Evolutionary conservation across 2,329 filamentous ascomycete genomes (phyloP).

Genomic region (Thermoascus crustaceus): DNA sequence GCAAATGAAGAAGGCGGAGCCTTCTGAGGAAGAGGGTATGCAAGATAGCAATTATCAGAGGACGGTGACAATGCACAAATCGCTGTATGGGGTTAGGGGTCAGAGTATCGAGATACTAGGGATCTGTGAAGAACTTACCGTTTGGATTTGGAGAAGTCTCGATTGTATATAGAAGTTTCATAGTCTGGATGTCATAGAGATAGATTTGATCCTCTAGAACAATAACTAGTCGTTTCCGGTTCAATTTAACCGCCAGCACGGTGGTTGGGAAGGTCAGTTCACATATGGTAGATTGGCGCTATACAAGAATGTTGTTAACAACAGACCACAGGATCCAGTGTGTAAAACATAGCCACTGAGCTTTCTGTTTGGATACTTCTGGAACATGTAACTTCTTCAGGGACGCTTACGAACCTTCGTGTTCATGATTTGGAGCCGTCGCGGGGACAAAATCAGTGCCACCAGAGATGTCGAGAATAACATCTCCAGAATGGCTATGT

Average conservation of each 20-base stretch:
- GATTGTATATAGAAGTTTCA: conserved; percentile 89
- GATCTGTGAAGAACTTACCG: conserved; percentile 35
- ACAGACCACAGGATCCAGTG: neutral
- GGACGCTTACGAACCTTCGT: conserved; percentile 62
- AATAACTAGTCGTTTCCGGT: conserved; percentile 87
- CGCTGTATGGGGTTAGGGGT: conserved; percentile 39
- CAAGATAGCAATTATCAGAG: conserved; percentile 91
- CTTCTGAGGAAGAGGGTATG: conserved; percentile 75
- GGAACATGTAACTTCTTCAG: neutral
- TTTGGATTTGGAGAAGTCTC: conserved; percentile 87
- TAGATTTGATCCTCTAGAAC: conserved; percentile 95
- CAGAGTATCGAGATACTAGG: too few relatives aligned
- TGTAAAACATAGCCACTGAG: neutral
- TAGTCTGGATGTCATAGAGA: conserved; percentile 97
- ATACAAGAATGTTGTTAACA: conserved; percentile 13
- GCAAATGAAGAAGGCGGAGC: conserved; percentile 44
- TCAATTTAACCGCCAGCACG: conserved; percentile 85
- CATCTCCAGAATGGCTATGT: conserved; percentile 96
- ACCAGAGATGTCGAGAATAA: conserved; percentile 96
- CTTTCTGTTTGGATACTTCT: conserved; percentile 1
- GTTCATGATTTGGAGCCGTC: conserved; percentile 91
- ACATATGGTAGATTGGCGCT: conserved; percentile 80
- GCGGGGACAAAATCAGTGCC: conserved; percentile 82
- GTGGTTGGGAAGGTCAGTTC: conserved; percentile 98
- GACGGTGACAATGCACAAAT: conserved; percentile 91